These are phyloP conservation scores for Peziza echinospora DNA, from an alignment of 495 filamentous ascomycete genomes.

Conservation along the genomic window DNA sequence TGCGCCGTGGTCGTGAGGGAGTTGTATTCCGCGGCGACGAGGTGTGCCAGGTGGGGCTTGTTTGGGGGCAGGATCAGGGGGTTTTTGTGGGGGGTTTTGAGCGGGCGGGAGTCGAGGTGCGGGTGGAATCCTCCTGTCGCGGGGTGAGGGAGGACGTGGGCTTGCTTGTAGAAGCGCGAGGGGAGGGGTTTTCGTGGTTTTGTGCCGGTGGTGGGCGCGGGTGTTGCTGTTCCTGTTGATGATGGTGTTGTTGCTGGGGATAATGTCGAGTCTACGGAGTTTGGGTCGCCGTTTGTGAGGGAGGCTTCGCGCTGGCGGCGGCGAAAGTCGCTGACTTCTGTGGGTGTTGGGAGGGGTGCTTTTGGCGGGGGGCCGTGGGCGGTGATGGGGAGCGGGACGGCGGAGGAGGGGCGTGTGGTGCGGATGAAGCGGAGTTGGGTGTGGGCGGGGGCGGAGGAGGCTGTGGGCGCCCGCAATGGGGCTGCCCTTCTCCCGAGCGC, in stretches of 20 bases:
- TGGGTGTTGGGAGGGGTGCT: constrained; percentile 38
- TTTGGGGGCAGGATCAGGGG: constrained; percentile 46
- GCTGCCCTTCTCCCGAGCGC: too few relatives aligned
- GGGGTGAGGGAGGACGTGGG: constrained; percentile 31
- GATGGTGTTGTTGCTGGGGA: neutral
- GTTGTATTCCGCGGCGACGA: constrained; percentile 85
- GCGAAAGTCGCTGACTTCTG: constrained; percentile 22
- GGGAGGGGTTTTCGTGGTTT: neutral
- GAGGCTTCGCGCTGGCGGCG: constrained; percentile 27
- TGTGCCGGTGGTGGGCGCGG: neutral
- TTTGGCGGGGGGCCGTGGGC: constrained; percentile 69
- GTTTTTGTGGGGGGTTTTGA: constrained; percentile 51
- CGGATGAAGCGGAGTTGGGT: too few relatives aligned
- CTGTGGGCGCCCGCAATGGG: too few relatives aligned
- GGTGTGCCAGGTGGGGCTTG: constrained; percentile 66
- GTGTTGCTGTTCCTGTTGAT: neutral
- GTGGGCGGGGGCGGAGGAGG: too few relatives aligned
- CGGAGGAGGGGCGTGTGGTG: too few relatives aligned
- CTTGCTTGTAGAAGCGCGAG: constrained; percentile 61
- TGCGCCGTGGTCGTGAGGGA: constrained; percentile 55
- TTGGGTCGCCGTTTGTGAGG: constrained; percentile 28
- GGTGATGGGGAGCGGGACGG: constrained; percentile 45
- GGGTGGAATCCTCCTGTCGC: constrained; percentile 47
- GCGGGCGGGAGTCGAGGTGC: constrained; percentile 56
- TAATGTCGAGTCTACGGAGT: neutral